phyloP scores from a whole-genome alignment of 1,139 yeast genomes.

The Magnusiomyces fungicola region DNA sequence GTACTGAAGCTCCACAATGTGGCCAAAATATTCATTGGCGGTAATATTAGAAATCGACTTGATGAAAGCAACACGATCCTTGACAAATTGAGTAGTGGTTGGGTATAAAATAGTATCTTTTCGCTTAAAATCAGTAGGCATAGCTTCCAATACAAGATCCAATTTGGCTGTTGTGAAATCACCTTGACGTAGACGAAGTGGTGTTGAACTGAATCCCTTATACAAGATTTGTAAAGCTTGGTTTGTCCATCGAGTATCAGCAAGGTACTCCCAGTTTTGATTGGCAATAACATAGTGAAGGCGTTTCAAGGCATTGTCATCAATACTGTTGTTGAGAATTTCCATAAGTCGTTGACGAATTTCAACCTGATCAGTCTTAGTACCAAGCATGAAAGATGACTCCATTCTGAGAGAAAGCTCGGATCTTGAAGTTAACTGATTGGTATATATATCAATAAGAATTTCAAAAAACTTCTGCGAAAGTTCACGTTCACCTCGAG shows the following conservation, averaged over 20 bases:
- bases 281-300: constrained; percentile 79
- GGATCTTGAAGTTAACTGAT: constrained; percentile 68
- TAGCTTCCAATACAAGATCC: constrained; percentile 38
- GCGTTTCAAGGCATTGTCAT: constrained; percentile 69
- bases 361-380: constrained; percentile 68
- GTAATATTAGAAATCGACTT: constrained; percentile 38
- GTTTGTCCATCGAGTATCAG: constrained; percentile 91
- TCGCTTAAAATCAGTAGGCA: constrained; percentile 19
- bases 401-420: constrained; percentile 95
- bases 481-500: constrained; percentile 74
- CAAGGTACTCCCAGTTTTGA: constrained; percentile 94
- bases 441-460: constrained; percentile 81
- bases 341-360: constrained; percentile 75
- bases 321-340: constrained; percentile 73
- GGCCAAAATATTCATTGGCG: constrained; percentile 56
- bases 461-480: constrained; percentile 79
- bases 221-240: constrained; percentile 85
- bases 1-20: constrained; percentile 75
- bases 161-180: constrained; percentile 55
- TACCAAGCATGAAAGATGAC: constrained; percentile 93
- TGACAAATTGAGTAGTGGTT: constrained; percentile 37
- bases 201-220: constrained; percentile 61
- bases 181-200: constrained; percentile 39
- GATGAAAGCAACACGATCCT: constrained; percentile 48
- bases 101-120: constrained; percentile 20